Percentiles rank a stretch among this genome's conserved stretches.
Evolutionary conservation across 1,284 basidiomycete genomes (phyloP).

Genomic region (Fomitopsis pinicola): DNA sequence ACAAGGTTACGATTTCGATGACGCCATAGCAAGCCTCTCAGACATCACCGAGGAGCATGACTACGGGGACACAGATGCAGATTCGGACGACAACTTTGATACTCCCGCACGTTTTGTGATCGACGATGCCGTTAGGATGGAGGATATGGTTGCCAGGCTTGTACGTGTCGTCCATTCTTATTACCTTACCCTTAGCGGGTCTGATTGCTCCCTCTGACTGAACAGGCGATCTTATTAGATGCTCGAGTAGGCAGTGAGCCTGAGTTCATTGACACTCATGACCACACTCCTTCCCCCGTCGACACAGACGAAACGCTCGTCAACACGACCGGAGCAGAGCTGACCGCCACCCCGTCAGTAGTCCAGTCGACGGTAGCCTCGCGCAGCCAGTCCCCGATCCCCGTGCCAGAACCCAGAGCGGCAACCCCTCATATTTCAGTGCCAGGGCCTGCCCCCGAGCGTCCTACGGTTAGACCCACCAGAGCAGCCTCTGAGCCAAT

Average conservation of each 20-base stretch:
- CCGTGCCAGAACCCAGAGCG: not conserved
- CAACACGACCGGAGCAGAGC: not conserved
- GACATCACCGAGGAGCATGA: conserved; percentile 28
- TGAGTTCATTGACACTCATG: not conserved
- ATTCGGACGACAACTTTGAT: not conserved
- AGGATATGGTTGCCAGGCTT: conserved; percentile 3
- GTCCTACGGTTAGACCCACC: not conserved
- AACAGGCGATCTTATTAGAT: conserved; percentile 1
- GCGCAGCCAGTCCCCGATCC: not conserved
- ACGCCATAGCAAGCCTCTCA: conserved; percentile 27
- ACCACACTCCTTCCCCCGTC: not conserved
- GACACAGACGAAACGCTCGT: not conserved
- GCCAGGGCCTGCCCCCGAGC: not conserved
- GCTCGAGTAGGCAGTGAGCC: not conserved
- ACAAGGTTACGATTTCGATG: conserved; percentile 13
- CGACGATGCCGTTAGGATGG: not conserved
- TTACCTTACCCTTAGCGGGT: not conserved
- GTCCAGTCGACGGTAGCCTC: not conserved
- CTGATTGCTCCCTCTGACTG: not conserved
- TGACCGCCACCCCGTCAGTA: not conserved
- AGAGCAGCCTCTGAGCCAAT: not conserved
- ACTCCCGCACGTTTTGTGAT: not conserved
- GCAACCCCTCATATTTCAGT: not conserved
- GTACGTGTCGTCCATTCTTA: not conserved
- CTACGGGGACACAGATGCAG: conserved; percentile 2